Evolutionary conservation across 1,139 yeast species (phyloP), one percentile per base, ranked within the genome.

Genomic region (Zygotorulaspora mrakii): DNA sequence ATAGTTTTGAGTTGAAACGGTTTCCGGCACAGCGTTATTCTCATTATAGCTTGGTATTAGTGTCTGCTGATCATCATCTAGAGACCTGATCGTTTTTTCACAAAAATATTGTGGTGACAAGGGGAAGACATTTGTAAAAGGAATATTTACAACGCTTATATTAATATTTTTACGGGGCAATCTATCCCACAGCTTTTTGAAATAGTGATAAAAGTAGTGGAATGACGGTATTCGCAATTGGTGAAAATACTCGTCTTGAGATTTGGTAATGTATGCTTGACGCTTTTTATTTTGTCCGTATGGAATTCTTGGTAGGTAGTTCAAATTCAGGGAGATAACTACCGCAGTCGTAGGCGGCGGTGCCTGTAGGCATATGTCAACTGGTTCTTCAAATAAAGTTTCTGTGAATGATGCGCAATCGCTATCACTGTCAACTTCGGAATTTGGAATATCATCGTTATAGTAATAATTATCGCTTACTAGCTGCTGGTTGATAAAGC

Each of bases 401-500:
- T 56, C 61, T 5, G 54, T 40, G 11, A 53, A 31, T 1, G 62
- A 57, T 10, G 20, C 31, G n/a, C 31, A 33, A 18, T 43, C 50
- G 10, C 40, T 37, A 18, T 43, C 50, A 10, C 40, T 37, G 20
- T 40, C 37, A 9, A 22, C 18, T 13, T 32, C 32, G n/a, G 41
- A 35, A 10, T 35, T 36, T 11, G 40, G 18, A 17, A 43, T 47
- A 3, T 35, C 40, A 13, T 50, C 45, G 5, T 45, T 40, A 29
- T 53, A 54, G 31, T 55, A 57, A 32, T 58, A 57, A 7, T 44
- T 47, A 24, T 50, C 57, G 26, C 45, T 43, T 5, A 54, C 61
- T 8, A 52, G 36, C 12, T 35, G 30, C 31, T 54, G 53, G 18
- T 47, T 41, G 2, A 43, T 71, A 46, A 78, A 77, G 6, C 77